Percentiles rank a stretch among this genome's conserved stretches.
These are phyloP conservation scores for Arbutus unedo DNA, from an alignment of 148 eudicot genomes.

Conservation along the genomic window DNA sequence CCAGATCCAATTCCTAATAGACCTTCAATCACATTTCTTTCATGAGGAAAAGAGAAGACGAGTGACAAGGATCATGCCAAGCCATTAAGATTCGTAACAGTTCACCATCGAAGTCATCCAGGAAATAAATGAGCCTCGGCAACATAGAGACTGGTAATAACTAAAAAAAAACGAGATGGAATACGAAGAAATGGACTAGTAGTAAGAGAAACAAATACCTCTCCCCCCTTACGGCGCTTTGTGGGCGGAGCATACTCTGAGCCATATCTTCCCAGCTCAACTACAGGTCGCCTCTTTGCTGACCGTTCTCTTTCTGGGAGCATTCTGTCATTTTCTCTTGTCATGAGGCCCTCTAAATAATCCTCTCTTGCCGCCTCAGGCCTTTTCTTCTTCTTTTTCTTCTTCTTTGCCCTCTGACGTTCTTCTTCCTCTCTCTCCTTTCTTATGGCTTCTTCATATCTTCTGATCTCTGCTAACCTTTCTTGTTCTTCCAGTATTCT, in stretches of 20 bases:
- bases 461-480: conserved; percentile 48
- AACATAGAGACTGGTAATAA: conserved; percentile 5
- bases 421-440: conserved; percentile 88
- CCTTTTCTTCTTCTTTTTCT: conserved; percentile 64
- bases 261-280: conserved; percentile 52
- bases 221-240: conserved; percentile 92
- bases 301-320: conserved; percentile 59
- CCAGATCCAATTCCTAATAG: background rate
- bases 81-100: background rate
- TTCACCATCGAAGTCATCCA: background rate
- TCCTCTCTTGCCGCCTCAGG: conserved; percentile 49
- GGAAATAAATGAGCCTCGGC: background rate
- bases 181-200: background rate
- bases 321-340: conserved; percentile 51
- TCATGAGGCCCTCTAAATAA: conserved; percentile 47
- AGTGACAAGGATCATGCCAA: background rate
- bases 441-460: conserved; percentile 61
- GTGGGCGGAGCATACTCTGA: conserved; percentile 53
- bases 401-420: conserved; percentile 58
- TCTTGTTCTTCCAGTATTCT: conserved; percentile 58
- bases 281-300: conserved; percentile 50
- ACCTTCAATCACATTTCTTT: background rate
- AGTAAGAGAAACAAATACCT: conserved; percentile 45
- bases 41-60: background rate
- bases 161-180: background rate